Percentiles rank a stretch among this genome's conserved stretches.
These are phyloP conservation scores for Metschnikowia sp. DNA, from an alignment of 805 yeast genomes.

Conservation along the genomic window DNA sequence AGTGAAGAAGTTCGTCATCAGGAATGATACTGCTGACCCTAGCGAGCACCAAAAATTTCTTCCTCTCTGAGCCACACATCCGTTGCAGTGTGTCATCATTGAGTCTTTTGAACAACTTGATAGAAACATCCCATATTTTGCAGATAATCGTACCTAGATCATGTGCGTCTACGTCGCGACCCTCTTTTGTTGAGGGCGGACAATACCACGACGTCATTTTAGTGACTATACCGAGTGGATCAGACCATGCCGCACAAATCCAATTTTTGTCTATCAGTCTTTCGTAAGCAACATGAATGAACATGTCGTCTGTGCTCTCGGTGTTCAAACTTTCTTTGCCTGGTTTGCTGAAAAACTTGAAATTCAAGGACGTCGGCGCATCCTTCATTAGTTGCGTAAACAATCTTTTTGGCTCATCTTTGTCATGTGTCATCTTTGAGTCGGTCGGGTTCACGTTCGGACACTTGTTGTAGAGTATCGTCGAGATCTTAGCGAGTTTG, in stretches of 20 bases:
- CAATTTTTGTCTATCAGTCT: constrained; percentile 77
- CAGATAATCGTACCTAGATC: constrained; percentile 51
- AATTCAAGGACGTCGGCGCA: constrained; percentile 35
- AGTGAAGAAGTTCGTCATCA: constrained; percentile 75
- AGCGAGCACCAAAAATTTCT: constrained; percentile 62
- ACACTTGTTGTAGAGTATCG: constrained; percentile 57
- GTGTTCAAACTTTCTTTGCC: constrained; percentile 20
- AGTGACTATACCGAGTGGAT: constrained; percentile 68
- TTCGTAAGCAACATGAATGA: constrained; percentile 82
- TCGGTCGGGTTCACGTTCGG: constrained; percentile 29
- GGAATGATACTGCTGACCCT: constrained; percentile 71
- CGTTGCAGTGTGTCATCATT: constrained; percentile 31
- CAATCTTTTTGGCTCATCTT: constrained; percentile 12
- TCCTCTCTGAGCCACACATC: constrained; percentile 43
- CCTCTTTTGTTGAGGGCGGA: constrained; percentile 10
- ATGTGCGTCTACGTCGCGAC: constrained; percentile 13
- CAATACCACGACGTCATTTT: constrained; percentile 64
- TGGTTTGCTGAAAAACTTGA: constrained; percentile 29
- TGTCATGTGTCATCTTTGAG: constrained; percentile 1
- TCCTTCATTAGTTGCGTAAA: constrained; percentile 36
- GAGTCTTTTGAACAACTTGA: constrained; percentile 36
- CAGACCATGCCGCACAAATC: constrained; percentile 88
- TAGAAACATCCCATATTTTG: constrained; percentile 63
- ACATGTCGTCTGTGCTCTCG: constrained; percentile 57
- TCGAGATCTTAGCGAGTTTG: constrained; percentile 43